Conservation (phyloP, 805 yeast genomes). For the Cyberlindnera euphorbiae region DNA sequence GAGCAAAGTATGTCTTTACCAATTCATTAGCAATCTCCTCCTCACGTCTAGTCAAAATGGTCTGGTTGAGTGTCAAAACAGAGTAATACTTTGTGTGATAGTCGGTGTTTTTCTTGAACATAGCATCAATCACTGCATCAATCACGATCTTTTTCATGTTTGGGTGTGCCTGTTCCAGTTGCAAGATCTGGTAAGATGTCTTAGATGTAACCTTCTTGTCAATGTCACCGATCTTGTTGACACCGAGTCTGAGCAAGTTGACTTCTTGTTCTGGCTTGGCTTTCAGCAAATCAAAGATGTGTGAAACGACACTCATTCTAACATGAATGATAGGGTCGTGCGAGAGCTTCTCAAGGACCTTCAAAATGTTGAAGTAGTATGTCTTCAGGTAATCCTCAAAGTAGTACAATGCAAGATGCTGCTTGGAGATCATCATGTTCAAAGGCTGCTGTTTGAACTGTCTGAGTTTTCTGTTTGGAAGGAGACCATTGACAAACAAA, state of each 20-base stretch:
- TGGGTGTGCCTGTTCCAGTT: slow-evolving; percentile 87
- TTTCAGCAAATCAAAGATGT: slow-evolving; percentile 73
- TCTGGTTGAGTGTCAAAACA: slow-evolving; percentile 84
- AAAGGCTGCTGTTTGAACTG: slow-evolving; percentile 73
- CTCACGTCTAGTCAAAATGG: slow-evolving; percentile 77
- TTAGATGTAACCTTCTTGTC: slow-evolving; percentile 89
- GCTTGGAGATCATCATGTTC: slow-evolving; percentile 39
- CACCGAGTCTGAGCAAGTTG: slow-evolving; percentile 80
- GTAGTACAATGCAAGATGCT: slow-evolving; percentile 65
- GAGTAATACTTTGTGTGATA: slow-evolving; percentile 88
- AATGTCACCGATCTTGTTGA: slow-evolving; percentile 89
- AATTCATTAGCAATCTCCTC: slow-evolving; percentile 77
- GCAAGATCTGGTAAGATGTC: slow-evolving; percentile 74
- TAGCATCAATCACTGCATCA: slow-evolving; percentile 74
- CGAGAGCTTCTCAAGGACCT: slow-evolving; percentile 71
- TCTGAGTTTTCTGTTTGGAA: slow-evolving; percentile 79
- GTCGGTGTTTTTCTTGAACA: slow-evolving; percentile 70
- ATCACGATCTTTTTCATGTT: slow-evolving; percentile 85
- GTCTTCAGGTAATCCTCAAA: slow-evolving; percentile 88
- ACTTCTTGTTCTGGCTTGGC: slow-evolving; percentile 96
- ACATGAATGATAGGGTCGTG: slow-evolving; percentile 91
- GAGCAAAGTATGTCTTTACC: slow-evolving; percentile 76
- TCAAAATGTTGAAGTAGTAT: slow-evolving; percentile 68
- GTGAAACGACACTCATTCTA: slow-evolving; percentile 68
- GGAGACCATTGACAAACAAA: slow-evolving; percentile 74